Percentiles rank a stretch among this genome's conserved stretches.
Conservation (phyloP, 139 green algal genomes). For the Picocystis salinarum region DNA sequence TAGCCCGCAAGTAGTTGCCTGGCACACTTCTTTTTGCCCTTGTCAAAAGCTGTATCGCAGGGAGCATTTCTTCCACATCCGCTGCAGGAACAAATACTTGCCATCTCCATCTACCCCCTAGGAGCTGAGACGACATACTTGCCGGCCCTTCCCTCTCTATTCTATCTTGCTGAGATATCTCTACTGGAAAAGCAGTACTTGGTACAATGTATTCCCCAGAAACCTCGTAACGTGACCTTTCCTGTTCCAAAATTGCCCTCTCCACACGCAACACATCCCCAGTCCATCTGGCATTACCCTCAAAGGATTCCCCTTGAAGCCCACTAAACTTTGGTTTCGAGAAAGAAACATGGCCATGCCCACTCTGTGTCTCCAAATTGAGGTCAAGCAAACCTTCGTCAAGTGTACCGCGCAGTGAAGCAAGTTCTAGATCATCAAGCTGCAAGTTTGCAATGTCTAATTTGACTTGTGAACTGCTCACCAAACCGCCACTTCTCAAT, state of each 20-base stretch:
- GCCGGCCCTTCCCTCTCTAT: no score
- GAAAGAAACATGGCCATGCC: constrained; percentile 19
- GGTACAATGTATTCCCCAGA: constrained; percentile 56
- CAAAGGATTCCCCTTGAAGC: constrained; percentile 29
- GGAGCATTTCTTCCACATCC: constrained; percentile 69
- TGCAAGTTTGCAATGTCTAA: constrained; percentile 26
- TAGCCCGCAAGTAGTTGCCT: constrained; percentile 48
- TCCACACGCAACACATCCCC: constrained; percentile 65
- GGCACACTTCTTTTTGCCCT: constrained; percentile 11
- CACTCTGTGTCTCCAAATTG: constrained; percentile 37
- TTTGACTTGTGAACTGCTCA: no score
- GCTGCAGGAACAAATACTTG: constrained; percentile 46
- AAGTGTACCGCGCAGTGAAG: constrained; percentile 50
- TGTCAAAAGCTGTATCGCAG: constrained; percentile 52
- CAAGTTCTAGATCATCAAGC: constrained; percentile 75
- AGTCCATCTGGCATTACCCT: constrained; percentile 48
- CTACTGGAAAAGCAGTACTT: constrained; percentile 20
- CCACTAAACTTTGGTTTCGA: constrained; percentile 12
- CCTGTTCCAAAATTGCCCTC: constrained; percentile 50
- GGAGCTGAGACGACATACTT: no score
- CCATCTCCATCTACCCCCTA: constrained; percentile 5
- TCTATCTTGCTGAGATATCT: no score
- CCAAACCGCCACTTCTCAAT: no score
- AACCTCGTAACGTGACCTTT: constrained; percentile 44
- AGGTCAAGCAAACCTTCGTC: constrained; percentile 33